Percentiles rank a stretch among this genome's conserved stretches.
Conservation (phyloP, 768 basidiomycete genomes). For the Harrya chromipes region DNA sequence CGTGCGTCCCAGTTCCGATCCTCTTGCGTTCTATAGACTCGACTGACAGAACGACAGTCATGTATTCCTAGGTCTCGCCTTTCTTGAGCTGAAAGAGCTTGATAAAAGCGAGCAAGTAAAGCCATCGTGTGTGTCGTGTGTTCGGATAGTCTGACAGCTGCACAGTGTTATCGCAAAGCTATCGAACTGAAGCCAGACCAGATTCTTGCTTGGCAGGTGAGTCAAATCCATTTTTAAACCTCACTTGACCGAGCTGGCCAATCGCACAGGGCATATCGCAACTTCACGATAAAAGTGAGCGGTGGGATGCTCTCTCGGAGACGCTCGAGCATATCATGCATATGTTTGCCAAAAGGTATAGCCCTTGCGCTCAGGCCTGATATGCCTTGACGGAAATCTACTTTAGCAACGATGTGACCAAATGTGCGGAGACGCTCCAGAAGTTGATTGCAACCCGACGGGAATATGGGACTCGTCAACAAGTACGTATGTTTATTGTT, state of each 20-base stretch:
- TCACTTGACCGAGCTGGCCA: conserved; percentile 6
- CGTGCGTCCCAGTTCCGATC: conserved; percentile 49
- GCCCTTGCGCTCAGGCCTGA: not conserved
- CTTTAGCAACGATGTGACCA: conserved; percentile 65
- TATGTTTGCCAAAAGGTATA: conserved; percentile 58
- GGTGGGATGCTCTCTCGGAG: conserved; percentile 57
- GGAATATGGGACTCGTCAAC: conserved; percentile 53
- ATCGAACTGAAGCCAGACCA: conserved; percentile 66
- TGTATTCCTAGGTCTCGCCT: conserved; percentile 81
- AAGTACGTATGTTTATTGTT: conserved; percentile 40
- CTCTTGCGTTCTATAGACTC: not conserved
- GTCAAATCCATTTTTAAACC: conserved; percentile 14
- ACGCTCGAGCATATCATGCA: conserved; percentile 55
- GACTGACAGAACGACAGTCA: conserved; percentile 45
- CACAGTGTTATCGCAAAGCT: conserved; percentile 76
- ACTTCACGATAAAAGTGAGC: conserved; percentile 62
- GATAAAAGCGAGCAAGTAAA: conserved; percentile 86
- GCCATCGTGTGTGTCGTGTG: conserved; percentile 5
- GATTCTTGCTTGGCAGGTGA: conserved; percentile 81
- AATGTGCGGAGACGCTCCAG: conserved; percentile 80
- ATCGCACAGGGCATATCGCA: conserved; percentile 60
- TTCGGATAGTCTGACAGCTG: conserved; percentile 16
- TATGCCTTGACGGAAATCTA: not conserved
- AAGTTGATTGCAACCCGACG: conserved; percentile 65
- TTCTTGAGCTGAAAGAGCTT: conserved; percentile 66